These are phyloP conservation scores for Colletotrichum musicola DNA, from an alignment of 2,329 filamentous ascomycete species.

Conservation along the genomic window DNA sequence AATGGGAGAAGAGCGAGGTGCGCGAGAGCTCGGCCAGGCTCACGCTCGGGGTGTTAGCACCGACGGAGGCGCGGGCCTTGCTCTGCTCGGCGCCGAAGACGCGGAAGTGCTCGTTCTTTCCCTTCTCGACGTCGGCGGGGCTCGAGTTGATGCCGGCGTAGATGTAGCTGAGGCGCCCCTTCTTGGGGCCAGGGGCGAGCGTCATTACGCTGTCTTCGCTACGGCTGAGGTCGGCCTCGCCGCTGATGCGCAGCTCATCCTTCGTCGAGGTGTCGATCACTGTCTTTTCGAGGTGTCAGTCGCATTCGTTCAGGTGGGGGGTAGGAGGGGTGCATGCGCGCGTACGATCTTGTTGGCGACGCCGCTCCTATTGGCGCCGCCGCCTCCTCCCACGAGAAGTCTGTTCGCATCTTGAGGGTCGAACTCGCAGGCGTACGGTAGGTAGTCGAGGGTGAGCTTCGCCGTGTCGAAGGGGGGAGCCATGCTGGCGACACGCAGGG, in stretches of 20 bases:
- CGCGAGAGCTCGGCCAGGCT: slow-evolving; percentile 66
- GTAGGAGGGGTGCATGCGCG: slow-evolving; percentile 47
- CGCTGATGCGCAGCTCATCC: slow-evolving; percentile 72
- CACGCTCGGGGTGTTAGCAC: slow-evolving; percentile 46
- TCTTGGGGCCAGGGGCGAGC: slow-evolving; percentile 75
- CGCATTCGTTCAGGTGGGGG: slow-evolving; percentile 15
- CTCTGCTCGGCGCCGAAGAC: slow-evolving; percentile 72
- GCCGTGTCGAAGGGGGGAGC: slow-evolving; percentile 61
- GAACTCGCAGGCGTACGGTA: slow-evolving; percentile 89
- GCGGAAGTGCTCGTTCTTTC: slow-evolving; percentile 87
- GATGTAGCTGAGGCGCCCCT: slow-evolving; percentile 57
- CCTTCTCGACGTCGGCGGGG: slow-evolving; percentile 76
- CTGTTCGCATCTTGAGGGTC: slow-evolving; percentile 82
- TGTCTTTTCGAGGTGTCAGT: slow-evolving; percentile 59
- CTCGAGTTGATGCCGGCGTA: slow-evolving; percentile 90
- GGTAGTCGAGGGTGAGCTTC: slow-evolving; percentile 80
- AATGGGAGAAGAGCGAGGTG: slow-evolving; percentile 64
- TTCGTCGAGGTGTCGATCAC: slow-evolving; percentile 78
- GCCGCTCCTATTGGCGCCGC: slow-evolving; percentile 83
- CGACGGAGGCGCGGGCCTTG: slow-evolving; percentile 49
- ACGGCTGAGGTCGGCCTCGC: slow-evolving; percentile 82
- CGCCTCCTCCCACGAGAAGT: slow-evolving; percentile 87
- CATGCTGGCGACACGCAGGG: slow-evolving; percentile 45
- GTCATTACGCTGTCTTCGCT: slow-evolving; percentile 93
- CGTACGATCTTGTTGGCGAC: slow-evolving; percentile 89